phyloP scores from a whole-genome alignment of 495 filamentous ascomycete species.

The Podospora conica region DNA sequence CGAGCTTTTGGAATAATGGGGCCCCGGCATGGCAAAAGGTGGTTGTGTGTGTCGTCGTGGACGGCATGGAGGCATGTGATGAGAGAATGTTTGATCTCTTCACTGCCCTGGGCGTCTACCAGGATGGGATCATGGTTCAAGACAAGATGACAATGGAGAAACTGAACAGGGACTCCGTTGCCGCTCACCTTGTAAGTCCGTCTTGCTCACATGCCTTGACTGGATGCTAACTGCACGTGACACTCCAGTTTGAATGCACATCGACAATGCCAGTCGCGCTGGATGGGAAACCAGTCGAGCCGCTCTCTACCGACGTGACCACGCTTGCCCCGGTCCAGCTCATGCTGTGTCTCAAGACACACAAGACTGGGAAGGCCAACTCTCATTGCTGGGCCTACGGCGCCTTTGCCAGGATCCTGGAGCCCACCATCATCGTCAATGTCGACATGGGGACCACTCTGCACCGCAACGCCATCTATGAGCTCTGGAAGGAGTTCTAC shows the following conservation, averaged over 20 bases:
- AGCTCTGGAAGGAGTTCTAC: background rate
- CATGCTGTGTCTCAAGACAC: background rate
- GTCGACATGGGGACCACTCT: background rate
- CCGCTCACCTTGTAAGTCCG: background rate
- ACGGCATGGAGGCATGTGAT: background rate
- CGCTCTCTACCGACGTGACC: background rate
- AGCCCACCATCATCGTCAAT: background rate
- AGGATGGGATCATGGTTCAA: background rate
- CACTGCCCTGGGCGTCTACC: background rate
- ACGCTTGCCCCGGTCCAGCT: background rate
- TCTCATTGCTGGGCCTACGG: background rate
- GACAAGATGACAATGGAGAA: background rate
- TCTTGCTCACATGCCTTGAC: background rate
- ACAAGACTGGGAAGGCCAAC: background rate
- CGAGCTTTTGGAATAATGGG: background rate
- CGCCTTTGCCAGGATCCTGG: background rate
- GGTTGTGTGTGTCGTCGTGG: background rate
- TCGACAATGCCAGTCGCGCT: background rate
- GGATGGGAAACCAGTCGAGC: background rate
- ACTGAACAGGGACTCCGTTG: background rate
- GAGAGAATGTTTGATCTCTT: background rate
- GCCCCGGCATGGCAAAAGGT: background rate
- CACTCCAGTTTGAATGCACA: background rate
- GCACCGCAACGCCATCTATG: background rate
- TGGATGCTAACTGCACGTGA: background rate